Evolutionary conservation across 1,284 basidiomycete genomes (phyloP).

Genomic region (Retiboletus fuscus): DNA sequence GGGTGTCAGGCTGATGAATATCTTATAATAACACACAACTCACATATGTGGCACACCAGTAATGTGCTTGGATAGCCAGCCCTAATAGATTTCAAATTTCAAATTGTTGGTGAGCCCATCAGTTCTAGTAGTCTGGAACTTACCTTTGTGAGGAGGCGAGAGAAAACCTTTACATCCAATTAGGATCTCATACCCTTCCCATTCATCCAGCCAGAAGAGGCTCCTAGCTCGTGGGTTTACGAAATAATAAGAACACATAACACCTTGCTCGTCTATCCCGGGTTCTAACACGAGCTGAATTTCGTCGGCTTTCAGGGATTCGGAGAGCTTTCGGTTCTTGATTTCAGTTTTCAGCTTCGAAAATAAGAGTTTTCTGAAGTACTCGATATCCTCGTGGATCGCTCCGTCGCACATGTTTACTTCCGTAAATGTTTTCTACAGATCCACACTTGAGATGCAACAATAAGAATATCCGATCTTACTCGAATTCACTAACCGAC

Average conservation of each 20-base stretch:
- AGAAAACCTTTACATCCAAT: conserved; percentile 33
- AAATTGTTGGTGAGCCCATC: background rate
- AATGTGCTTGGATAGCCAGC: conserved; percentile 61
- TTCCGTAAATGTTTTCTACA: conserved; percentile 46
- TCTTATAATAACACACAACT: conserved; percentile 9
- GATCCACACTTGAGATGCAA: conserved; percentile 6
- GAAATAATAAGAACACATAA: conserved; percentile 47
- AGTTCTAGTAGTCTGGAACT: background rate
- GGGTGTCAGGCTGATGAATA: conserved; percentile 23
- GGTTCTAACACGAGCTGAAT: conserved; percentile 18
- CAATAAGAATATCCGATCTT: background rate
- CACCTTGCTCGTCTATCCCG: background rate
- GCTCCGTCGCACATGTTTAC: too few species aligned
- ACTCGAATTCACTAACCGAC: background rate
- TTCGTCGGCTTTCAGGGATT: too few species aligned
- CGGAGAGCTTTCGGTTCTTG: background rate
- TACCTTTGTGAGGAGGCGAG: conserved; percentile 45
- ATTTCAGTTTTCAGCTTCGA: too few species aligned
- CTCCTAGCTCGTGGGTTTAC: conserved; percentile 41
- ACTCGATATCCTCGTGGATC: too few species aligned
- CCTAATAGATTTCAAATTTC: conserved; percentile 46
- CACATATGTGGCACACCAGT: conserved; percentile 56
- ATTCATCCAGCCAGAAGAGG: conserved; percentile 48
- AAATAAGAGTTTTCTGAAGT: background rate
- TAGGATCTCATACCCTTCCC: conserved; percentile 34